Conservation (phyloP, 768 basidiomycete species). For the Amanita muscaria region DNA sequence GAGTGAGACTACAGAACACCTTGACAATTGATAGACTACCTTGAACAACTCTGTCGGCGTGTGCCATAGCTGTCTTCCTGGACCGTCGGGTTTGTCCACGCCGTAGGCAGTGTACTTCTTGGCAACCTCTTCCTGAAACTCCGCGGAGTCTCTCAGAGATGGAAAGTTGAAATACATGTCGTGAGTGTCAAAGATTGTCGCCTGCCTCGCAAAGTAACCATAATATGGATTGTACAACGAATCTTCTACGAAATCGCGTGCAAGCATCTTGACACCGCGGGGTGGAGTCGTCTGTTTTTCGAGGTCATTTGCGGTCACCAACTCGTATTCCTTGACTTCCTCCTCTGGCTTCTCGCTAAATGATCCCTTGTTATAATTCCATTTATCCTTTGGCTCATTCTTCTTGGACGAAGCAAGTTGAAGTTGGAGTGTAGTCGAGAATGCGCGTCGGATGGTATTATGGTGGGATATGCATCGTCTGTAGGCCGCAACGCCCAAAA, state of each 20-base stretch:
- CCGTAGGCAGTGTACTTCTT: conserved; percentile 68
- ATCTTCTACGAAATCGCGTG: conserved; percentile 95
- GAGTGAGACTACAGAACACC: conserved; percentile 5
- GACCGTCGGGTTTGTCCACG: conserved; percentile 48
- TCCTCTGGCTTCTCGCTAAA: conserved; percentile 44
- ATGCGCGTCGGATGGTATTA: conserved; percentile 11
- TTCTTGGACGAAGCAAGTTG: conserved; percentile 12
- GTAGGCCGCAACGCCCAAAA: conserved; percentile 23
- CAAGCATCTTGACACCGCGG: conserved; percentile 82
- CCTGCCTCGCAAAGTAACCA: conserved; percentile 93
- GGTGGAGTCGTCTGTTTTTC: conserved; percentile 54
- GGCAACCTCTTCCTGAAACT: conserved; percentile 81
- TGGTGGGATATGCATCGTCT: conserved; percentile 19
- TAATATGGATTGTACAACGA: conserved; percentile 95
- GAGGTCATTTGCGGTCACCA: conserved; percentile 66
- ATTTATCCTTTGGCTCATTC: conserved; percentile 41
- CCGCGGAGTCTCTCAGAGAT: conserved; percentile 51
- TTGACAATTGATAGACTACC: conserved; percentile 36
- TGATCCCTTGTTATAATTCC: conserved; percentile 70
- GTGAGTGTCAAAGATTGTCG: conserved; percentile 73
- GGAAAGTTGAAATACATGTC: conserved; percentile 60
- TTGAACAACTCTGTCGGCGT: conserved; percentile 97
- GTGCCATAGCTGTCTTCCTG: conserved; percentile 93
- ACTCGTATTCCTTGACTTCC: conserved; percentile 32
- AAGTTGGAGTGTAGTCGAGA: conserved; percentile 16